Base-by-base conservation (phyloP, 345 rosid genomes). In the Rhizophora apiculata region DNA sequence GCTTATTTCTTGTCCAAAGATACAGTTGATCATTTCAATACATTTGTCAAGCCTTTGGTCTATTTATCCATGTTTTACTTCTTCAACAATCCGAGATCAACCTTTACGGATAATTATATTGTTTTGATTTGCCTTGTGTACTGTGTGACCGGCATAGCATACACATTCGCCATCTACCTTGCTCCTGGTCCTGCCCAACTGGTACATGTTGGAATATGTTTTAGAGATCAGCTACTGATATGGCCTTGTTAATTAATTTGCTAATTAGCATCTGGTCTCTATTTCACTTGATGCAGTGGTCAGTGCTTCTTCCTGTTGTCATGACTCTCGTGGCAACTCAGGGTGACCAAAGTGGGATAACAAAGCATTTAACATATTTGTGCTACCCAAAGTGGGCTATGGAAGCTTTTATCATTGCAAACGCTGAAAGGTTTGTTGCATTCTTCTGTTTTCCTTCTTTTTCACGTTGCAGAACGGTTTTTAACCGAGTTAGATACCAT, bases 11-110 rank as follows among this genome's bases (percentile, higher is more conserved):
- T 92, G 37, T 82, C 98, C 5, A 92, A 86, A 79, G 96, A 92
- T 57, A 89, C 92, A 46, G 63, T 88, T 27, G 98, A 92, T 65
- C 91, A 78, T 73, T 84, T 92, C 75, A 88, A 82, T 72, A 85
- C 85, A 39, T 43, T 87, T 36, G 53, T 92, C 75, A 92, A 92
- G 79, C 98, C 96, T 29, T 73, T 92, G 65, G 89, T 90, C 52
- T 92, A 88, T 78, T 78, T 92, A 68, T 92, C 93, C 58, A 90
- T 88, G 93, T 88, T 90, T 83, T 90, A 86, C 77, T 92, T 90
- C 93, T 92, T 90, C 91, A 88, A 86, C 85, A 90, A 84, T 67
- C 98, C 96, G 0, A 87, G 96, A 79, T 92, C 98, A 24, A 71
- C 82, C 66, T 92, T 92, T 43, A 65, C 64, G 48, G 96, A 92